These are phyloP conservation scores for Fennellomyces sp. DNA, from an alignment of 371 early-diverging fungal genomes.

Conservation along the genomic window DNA sequence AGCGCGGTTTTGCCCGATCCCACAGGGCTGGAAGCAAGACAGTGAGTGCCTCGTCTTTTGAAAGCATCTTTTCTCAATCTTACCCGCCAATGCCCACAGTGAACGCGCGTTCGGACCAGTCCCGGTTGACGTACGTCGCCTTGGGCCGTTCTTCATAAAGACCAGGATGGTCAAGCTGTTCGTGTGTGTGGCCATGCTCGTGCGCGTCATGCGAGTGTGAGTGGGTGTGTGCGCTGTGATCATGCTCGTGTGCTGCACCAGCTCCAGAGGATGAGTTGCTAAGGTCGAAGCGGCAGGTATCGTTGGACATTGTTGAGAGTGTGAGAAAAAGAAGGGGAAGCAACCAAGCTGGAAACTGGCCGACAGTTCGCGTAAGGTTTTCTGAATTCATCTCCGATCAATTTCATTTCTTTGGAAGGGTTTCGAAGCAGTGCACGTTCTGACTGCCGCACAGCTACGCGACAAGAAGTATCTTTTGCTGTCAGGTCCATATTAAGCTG, in stretches of 20 bases:
- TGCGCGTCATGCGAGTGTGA: conserved; percentile 42
- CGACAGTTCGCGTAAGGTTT: no score
- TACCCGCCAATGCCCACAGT: conserved; percentile 95
- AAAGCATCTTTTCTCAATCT: conserved; percentile 20
- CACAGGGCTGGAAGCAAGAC: conserved; percentile 67
- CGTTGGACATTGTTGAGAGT: conserved; percentile 19
- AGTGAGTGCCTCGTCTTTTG: background rate
- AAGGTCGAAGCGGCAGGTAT: conserved; percentile 35
- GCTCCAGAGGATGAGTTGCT: conserved; percentile 21
- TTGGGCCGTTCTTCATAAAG: conserved; percentile 76
- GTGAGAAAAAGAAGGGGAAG: conserved; percentile 12
- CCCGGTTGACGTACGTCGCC: conserved; percentile 72
- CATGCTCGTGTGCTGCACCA: conserved; percentile 27
- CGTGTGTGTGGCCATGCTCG: conserved; percentile 75
- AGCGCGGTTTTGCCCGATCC: conserved; percentile 96
- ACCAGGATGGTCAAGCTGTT: conserved; percentile 88
- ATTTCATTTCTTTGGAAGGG: no score
- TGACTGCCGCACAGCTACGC: no score
- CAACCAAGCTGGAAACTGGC: no score
- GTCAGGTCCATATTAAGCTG: no score
- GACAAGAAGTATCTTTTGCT: no score
- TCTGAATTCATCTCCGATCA: no score
- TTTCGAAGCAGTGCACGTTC: no score
- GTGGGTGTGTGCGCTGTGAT: conserved; percentile 30
- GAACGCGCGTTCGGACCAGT: conserved; percentile 92